Conservation (phyloP, 2,329 filamentous ascomycete genomes). For the Aspergillus pseudoterreus region DNA sequence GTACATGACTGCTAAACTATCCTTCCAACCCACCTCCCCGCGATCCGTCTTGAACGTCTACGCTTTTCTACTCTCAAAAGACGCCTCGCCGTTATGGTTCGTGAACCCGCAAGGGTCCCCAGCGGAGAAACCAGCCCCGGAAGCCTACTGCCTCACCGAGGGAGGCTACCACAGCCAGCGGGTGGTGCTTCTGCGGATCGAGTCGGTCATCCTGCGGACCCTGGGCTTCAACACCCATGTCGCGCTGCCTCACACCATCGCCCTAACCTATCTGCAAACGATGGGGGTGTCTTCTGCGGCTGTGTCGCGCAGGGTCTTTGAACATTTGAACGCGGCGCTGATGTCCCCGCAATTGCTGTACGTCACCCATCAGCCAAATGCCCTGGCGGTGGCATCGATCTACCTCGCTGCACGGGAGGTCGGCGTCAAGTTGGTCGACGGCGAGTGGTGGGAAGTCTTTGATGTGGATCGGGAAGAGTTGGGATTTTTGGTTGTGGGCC, state of each 20-base stretch:
- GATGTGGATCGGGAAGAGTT: constrained; percentile 93
- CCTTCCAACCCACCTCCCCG: constrained; percentile 69
- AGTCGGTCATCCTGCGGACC: constrained; percentile 70
- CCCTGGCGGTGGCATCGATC: constrained; percentile 80
- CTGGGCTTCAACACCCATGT: constrained; percentile 83
- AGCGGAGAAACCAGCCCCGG: constrained; percentile 40
- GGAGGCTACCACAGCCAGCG: constrained; percentile 65
- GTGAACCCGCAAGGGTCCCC: constrained; percentile 26
- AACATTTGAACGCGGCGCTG: constrained; percentile 80
- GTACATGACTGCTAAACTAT: constrained; percentile 80
- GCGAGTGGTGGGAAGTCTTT: constrained; percentile 97
- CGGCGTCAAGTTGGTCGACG: constrained; percentile 72
- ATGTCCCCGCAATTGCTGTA: constrained; percentile 86
- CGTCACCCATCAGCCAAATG: constrained; percentile 83
- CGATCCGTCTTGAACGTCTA: constrained; percentile 83
- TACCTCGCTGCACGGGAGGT: constrained; percentile 82
- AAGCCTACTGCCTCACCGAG: constrained; percentile 68
- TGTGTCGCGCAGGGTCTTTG: constrained; percentile 64
- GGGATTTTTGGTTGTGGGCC: constrained; percentile 82
- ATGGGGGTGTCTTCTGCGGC: constrained; percentile 63
- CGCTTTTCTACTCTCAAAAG: constrained; percentile 67
- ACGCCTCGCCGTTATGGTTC: constrained; percentile 52
- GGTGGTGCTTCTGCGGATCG: constrained; percentile 64
- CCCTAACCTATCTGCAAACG: constrained; percentile 88
- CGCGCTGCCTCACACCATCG: constrained; percentile 78